Conservation (phyloP, 768 basidiomycete species). For the Epithele typhae region DNA sequence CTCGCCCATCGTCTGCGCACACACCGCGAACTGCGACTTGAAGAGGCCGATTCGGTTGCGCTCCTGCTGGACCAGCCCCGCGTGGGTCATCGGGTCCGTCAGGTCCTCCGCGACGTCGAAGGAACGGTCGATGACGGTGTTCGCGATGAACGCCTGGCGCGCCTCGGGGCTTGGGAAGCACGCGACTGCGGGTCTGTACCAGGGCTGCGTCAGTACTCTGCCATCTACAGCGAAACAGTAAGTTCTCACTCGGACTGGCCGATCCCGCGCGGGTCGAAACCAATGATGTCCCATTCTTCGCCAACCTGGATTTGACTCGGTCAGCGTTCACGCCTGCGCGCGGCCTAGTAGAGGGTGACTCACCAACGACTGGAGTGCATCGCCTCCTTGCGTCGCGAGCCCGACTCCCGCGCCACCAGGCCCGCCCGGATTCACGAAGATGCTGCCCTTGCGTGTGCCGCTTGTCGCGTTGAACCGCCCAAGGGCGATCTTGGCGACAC, state of each 20-base stretch:
- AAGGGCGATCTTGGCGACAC: conserved; percentile 27
- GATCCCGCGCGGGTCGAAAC: conserved; percentile 31
- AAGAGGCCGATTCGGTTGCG: conserved; percentile 20
- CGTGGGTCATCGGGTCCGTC: conserved; percentile 15
- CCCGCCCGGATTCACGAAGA: conserved; percentile 31
- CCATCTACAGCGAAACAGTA: not conserved
- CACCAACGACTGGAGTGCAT: conserved; percentile 14
- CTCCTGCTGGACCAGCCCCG: conserved; percentile 19
- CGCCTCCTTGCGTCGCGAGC: conserved; percentile 8
- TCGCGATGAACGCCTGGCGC: conserved; percentile 21
- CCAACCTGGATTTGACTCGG: conserved; percentile 11
- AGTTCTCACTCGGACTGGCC: conserved; percentile 23
- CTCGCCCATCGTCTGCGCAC: conserved; percentile 25
- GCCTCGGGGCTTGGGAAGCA: conserved; percentile 23
- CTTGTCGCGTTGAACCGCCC: conserved; percentile 26
- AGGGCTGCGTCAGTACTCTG: not conserved
- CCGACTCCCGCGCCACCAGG: conserved; percentile 23
- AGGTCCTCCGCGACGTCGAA: conserved; percentile 23
- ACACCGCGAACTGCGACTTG: conserved; percentile 23
- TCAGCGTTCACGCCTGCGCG: not conserved
- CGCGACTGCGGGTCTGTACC: conserved; percentile 20
- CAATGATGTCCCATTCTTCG: conserved; percentile 24
- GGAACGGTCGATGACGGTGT: conserved; percentile 24
- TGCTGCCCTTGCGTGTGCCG: conserved; percentile 22
- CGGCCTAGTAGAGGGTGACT: not conserved